Percentiles rank a stretch among this genome's conserved stretches.
phyloP scores from a whole-genome alignment of 2,329 filamentous ascomycete genomes.

The Aspergillus transmontanensis region DNA sequence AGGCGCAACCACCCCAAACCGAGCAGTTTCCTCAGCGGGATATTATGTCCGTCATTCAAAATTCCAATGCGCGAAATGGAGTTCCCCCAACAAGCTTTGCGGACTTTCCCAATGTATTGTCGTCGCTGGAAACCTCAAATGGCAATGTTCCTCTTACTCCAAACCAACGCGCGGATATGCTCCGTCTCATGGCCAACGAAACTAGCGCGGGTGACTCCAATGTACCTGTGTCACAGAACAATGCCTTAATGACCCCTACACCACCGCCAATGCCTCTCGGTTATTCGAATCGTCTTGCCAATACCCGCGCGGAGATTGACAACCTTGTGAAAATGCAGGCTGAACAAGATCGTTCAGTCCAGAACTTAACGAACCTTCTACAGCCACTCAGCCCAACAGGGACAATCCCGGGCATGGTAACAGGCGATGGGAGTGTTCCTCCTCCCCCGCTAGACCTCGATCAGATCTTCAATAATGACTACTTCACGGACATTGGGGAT shows the following conservation, averaged over 20 bases:
- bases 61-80: slow-evolving; percentile 47
- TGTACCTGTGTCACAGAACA: slow-evolving; percentile 48
- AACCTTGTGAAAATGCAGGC: slow-evolving; percentile 76
- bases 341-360: slow-evolving; percentile 76
- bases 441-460: slow-evolving; percentile 57
- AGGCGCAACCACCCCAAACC: slow-evolving; percentile 20
- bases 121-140: slow-evolving; percentile 46
- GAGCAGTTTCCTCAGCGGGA: slow-evolving; percentile 42
- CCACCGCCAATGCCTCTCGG: slow-evolving; percentile 57
- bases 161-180: slow-evolving; percentile 51
- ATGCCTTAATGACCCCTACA: slow-evolving; percentile 58
- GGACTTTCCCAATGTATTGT: slow-evolving; percentile 50
- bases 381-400: slow-evolving; percentile 80
- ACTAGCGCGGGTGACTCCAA: slow-evolving; percentile 46
- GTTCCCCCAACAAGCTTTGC: slow-evolving; percentile 39
- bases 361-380: slow-evolving; percentile 72
- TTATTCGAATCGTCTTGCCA: slow-evolving; percentile 55
- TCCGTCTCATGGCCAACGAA: slow-evolving; percentile 51
- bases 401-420: slow-evolving; percentile 68
- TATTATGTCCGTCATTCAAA: slow-evolving; percentile 53
- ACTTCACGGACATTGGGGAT: slow-evolving; percentile 50
- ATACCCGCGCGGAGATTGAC: slow-evolving; percentile 75
- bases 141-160: slow-evolving; percentile 48
- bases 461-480: slow-evolving; percentile 61
- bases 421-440: slow-evolving; percentile 42